Conservation (phyloP, 148 eudicot genomes). For the Rhododendron simsii region DNA sequence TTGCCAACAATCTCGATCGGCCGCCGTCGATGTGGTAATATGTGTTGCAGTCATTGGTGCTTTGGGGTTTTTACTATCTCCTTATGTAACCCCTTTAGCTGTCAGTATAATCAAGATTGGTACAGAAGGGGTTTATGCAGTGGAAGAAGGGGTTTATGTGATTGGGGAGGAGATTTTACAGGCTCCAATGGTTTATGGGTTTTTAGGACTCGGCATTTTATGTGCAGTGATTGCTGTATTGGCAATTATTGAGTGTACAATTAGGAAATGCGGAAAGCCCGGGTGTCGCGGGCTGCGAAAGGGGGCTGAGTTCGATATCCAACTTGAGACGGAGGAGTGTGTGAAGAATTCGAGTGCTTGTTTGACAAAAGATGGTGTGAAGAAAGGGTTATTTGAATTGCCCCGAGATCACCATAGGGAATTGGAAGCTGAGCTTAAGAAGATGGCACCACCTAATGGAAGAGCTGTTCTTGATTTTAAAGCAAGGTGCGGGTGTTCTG, state of each 20-base stretch:
- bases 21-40: constrained; percentile 61
- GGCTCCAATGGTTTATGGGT: constrained; percentile 66
- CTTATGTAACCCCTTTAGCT: constrained; percentile 37
- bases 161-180: constrained; percentile 53
- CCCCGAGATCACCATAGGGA: constrained; percentile 70
- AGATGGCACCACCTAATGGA: constrained; percentile 85
- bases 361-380: constrained; percentile 33
- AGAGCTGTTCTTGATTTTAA: constrained; percentile 73
- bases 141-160: constrained; percentile 35
- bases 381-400: constrained; percentile 68
- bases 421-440: constrained; percentile 82
- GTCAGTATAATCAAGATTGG: constrained; percentile 25
- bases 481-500: constrained; percentile 80
- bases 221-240: constrained; percentile 54
- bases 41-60: constrained; percentile 70
- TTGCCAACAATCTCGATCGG: constrained; percentile 57
- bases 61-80: constrained; percentile 64
- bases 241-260: constrained; percentile 51
- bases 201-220: constrained; percentile 59
- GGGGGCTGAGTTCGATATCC: constrained; percentile 82
- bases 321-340: constrained; percentile 72
- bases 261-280: constrained; percentile 57
- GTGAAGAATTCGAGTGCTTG: constrained; percentile 40
- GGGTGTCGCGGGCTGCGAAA: constrained; percentile 65
- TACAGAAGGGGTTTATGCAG: constrained; percentile 21